These are phyloP conservation scores for Didymella glomerata DNA, from an alignment of 2,329 filamentous ascomycete species.

Conservation along the genomic window DNA sequence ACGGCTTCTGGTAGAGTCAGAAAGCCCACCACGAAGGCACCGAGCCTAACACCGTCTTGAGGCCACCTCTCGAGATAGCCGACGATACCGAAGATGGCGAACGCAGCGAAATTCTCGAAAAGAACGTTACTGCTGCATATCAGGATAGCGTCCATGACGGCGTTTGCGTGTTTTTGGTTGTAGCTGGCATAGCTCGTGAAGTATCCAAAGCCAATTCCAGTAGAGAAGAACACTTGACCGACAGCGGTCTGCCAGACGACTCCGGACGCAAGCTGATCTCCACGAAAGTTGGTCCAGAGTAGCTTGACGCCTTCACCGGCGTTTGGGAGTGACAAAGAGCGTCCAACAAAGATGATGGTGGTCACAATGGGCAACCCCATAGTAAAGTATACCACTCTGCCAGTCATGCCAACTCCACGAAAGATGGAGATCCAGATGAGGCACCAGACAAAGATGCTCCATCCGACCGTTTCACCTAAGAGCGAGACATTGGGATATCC, in stretches of 20 bases:
- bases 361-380: constrained; percentile 67
- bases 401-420: constrained; percentile 65
- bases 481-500: constrained; percentile 58
- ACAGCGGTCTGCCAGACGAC: constrained; percentile 68
- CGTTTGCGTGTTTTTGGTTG: constrained; percentile 65
- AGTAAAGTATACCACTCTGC: constrained; percentile 68
- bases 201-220: constrained; percentile 64
- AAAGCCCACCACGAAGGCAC: constrained; percentile 66
- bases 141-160: constrained; percentile 66
- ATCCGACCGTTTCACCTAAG: constrained; percentile 65
- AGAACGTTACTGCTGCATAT: constrained; percentile 65
- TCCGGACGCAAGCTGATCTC: constrained; percentile 60
- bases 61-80: constrained; percentile 58
- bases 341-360: constrained; percentile 65
- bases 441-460: constrained; percentile 68
- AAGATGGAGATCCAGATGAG: constrained; percentile 68
- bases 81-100: constrained; percentile 65
- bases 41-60: constrained; percentile 56
- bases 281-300: constrained; percentile 59
- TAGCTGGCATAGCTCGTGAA: constrained; percentile 68
- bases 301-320: constrained; percentile 62
- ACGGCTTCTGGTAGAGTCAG: constrained; percentile 66
- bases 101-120: constrained; percentile 63
- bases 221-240: constrained; percentile 68
- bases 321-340: constrained; percentile 63